Evolutionary conservation across 2,329 filamentous ascomycete genomes (phyloP).

Genomic region (Fusarium incarnatum): DNA sequence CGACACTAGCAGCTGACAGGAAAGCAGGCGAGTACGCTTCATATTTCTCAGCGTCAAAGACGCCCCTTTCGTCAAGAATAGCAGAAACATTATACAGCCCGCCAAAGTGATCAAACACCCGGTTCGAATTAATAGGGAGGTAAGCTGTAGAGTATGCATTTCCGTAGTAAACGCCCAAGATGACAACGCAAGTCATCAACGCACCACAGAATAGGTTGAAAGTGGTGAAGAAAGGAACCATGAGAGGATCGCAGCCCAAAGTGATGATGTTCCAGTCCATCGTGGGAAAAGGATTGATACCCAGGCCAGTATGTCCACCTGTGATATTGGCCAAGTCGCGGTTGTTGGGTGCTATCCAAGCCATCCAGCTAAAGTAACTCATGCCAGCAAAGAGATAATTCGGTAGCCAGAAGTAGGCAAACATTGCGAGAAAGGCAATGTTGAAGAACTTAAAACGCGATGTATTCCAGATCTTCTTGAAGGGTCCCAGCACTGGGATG

Average conservation of each 20-base stretch:
- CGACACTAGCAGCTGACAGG: constrained; percentile 52
- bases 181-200: constrained; percentile 46
- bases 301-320: constrained; percentile 54
- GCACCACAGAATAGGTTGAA: constrained; percentile 52
- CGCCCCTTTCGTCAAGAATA: constrained; percentile 50
- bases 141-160: constrained; percentile 53
- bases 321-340: constrained; percentile 52
- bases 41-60: constrained; percentile 55
- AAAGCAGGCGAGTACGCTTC: constrained; percentile 57
- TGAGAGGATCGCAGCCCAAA: constrained; percentile 51
- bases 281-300: constrained; percentile 56
- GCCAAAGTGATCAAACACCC: constrained; percentile 55
- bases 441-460: constrained; percentile 62
- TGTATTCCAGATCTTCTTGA: constrained; percentile 54
- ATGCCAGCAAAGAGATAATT: constrained; percentile 63
- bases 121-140: constrained; percentile 57
- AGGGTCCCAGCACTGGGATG: constrained; percentile 40
- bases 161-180: constrained; percentile 49
- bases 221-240: constrained; percentile 54
- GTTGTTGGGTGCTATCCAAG: constrained; percentile 63
- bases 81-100: constrained; percentile 53
- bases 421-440: constrained; percentile 59
- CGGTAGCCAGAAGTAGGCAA: constrained; percentile 66
- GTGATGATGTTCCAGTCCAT: constrained; percentile 58
- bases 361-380: constrained; percentile 63